A percentile compares a stretch with the other conserved stretches of the same genome.
Conservation (phyloP, 2,329 filamentous ascomycete species). For the Trichothecium roseum region DNA sequence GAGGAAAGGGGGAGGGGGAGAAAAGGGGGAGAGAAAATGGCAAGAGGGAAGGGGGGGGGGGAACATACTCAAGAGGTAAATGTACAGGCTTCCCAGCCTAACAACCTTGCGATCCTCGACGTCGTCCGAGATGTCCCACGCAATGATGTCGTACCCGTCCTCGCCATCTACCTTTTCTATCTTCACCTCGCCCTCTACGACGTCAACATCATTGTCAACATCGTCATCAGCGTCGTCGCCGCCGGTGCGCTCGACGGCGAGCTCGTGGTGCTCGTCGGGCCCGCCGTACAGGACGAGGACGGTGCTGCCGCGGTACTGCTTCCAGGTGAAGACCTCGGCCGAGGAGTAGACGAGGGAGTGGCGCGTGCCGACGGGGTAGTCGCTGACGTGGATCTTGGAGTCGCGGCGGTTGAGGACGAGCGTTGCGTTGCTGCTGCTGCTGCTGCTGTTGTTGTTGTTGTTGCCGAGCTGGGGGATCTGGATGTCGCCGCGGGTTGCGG, state of each 20-base stretch:
- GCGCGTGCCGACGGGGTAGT: slow-evolving; percentile 47
- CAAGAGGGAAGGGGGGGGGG: too few species aligned
- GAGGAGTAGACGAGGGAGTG: slow-evolving; percentile 56
- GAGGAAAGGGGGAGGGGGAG: background rate
- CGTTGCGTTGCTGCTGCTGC: too few species aligned
- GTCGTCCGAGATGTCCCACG: slow-evolving; percentile 38
- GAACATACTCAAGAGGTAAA: slow-evolving; percentile 44
- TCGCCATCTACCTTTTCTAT: slow-evolving; percentile 5
- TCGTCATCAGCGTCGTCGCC: background rate
- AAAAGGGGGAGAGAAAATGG: too few species aligned
- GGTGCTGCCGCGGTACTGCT: slow-evolving; percentile 46
- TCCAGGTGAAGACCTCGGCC: slow-evolving; percentile 55
- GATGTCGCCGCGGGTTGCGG: slow-evolving; percentile 19
- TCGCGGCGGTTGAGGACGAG: slow-evolving; percentile 4
- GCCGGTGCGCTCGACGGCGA: slow-evolving; percentile 32
- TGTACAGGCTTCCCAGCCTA: slow-evolving; percentile 34
- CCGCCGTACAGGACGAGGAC: slow-evolving; percentile 52
- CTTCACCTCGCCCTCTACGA: slow-evolving; percentile 6
- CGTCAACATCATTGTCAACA: slow-evolving; percentile 19
- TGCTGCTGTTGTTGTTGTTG: too few species aligned
- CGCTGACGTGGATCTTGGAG: slow-evolving; percentile 13
- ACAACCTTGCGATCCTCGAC: slow-evolving; percentile 37
- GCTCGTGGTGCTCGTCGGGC: slow-evolving; percentile 47
- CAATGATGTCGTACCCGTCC: slow-evolving; percentile 8
- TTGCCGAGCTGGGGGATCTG: slow-evolving; percentile 20